A percentile compares a stretch with the other conserved stretches of the same genome.
These are phyloP conservation scores for Apiospora aurea DNA, from an alignment of 2,329 filamentous ascomycete genomes.

Conservation along the genomic window DNA sequence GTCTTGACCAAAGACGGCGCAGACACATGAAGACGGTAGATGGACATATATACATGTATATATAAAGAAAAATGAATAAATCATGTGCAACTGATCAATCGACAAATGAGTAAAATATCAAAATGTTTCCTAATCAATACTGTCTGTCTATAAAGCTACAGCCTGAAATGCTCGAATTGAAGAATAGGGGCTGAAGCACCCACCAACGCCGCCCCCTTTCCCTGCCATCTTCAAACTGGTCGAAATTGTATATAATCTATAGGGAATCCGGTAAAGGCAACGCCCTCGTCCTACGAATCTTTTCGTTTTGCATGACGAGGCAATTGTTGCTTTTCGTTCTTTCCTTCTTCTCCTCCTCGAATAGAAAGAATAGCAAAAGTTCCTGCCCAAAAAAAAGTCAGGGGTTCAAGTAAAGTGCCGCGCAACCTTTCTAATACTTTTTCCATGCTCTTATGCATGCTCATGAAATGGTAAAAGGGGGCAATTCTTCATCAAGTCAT, in stretches of 20 bases:
- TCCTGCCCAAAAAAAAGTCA: not conserved
- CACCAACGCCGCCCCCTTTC: not conserved
- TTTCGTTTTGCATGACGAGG: not conserved
- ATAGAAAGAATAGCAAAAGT: not conserved
- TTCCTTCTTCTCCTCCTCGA: not conserved
- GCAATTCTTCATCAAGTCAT: constrained; percentile 10
- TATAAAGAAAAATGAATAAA: constrained; percentile 28
- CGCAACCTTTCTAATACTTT: not conserved
- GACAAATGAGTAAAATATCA: constrained; percentile 2
- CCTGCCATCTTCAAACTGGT: not conserved
- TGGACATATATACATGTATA: not conserved
- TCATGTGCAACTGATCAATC: not conserved
- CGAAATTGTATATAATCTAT: constrained; percentile 11
- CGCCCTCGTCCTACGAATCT: not conserved
- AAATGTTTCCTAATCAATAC: constrained; percentile 29
- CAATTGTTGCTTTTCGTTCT: not conserved
- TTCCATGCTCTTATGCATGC: constrained; percentile 7
- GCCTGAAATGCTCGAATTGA: not conserved
- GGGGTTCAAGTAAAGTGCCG: not conserved
- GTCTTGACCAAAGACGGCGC: constrained; percentile 42
- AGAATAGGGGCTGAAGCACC: not conserved
- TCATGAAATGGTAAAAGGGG: constrained; percentile 17
- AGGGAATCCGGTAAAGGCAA: not conserved
- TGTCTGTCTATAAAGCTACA: constrained; percentile 20
- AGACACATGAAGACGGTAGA: constrained; percentile 38